These are phyloP conservation scores for Mariannaea sp. DNA, from an alignment of 2,329 filamentous ascomycete genomes.

Conservation along the genomic window DNA sequence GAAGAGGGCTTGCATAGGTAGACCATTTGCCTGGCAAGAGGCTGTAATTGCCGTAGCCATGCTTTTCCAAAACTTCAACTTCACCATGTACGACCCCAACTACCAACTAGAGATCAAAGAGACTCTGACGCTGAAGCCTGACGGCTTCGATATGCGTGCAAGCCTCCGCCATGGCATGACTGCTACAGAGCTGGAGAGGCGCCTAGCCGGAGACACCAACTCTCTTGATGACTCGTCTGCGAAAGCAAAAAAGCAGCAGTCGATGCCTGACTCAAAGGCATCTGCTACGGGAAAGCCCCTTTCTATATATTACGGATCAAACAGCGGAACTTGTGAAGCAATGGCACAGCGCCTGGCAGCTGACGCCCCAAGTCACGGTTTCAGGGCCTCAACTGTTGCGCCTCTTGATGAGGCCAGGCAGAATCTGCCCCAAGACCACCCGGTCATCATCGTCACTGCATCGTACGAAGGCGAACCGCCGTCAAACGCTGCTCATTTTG, in stretches of 20 bases:
- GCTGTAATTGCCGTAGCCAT: constrained; percentile 64
- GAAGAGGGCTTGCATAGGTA: constrained; percentile 71
- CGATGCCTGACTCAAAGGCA: constrained; percentile 2
- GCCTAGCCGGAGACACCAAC: constrained; percentile 40
- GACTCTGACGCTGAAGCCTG: constrained; percentile 66
- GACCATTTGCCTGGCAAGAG: constrained; percentile 78
- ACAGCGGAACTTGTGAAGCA: constrained; percentile 75
- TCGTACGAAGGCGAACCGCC: constrained; percentile 77
- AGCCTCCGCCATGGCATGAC: constrained; percentile 55
- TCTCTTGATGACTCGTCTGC: constrained; percentile 10
- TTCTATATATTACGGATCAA: constrained; percentile 74
- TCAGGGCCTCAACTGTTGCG: constrained; percentile 56
- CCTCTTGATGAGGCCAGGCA: constrained; percentile 66
- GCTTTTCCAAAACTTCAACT: constrained; percentile 73
- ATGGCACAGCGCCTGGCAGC: constrained; percentile 67
- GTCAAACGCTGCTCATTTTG: constrained; percentile 72
- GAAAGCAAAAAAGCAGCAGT: constrained; percentile 10
- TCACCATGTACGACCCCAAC: constrained; percentile 61
- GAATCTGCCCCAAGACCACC: constrained; percentile 62
- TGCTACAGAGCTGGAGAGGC: constrained; percentile 52
- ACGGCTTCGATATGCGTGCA: constrained; percentile 66
- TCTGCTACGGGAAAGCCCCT: constrained; percentile 51
- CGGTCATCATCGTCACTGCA: constrained; percentile 69
- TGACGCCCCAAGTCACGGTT: constrained; percentile 64
- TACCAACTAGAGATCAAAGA: constrained; percentile 62